Evolutionary conservation across 2,329 filamentous ascomycete genomes (phyloP).

Genomic region (Clathrospora elynae): DNA sequence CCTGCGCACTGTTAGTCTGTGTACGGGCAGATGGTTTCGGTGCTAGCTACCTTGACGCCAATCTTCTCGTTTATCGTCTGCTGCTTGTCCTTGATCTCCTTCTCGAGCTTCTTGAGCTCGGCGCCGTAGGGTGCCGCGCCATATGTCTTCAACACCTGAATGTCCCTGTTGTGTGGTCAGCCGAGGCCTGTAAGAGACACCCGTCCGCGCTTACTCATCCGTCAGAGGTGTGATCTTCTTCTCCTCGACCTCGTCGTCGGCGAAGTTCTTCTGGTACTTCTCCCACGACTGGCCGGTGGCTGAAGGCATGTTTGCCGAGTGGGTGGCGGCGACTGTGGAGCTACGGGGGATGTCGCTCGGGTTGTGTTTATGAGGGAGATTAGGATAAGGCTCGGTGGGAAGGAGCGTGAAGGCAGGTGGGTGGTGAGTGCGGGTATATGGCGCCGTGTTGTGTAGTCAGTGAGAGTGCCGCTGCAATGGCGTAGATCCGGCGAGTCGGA

Average conservation of each 20-base stretch:
- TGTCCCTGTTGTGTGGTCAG: conserved; percentile 71
- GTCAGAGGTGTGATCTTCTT: conserved; percentile 99
- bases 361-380: conserved; percentile 1
- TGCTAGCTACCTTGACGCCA: conserved; percentile 52
- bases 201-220: conserved; percentile 76
- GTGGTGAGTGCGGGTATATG: background rate
- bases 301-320: conserved; percentile 72
- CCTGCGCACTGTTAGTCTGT: conserved; percentile 57
- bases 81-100: conserved; percentile 99
- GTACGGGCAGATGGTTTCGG: background rate
- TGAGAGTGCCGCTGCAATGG: conserved; percentile 27
- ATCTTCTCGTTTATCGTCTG: conserved; percentile 99
- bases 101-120: conserved; percentile 94
- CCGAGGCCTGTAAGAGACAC: conserved; percentile 3
- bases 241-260: conserved; percentile 95
- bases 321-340: conserved; percentile 18
- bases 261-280: conserved; percentile 97
- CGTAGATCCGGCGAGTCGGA: conserved; percentile 26
- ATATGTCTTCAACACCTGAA: conserved; percentile 98
- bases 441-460: conserved; percentile 25
- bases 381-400: conserved; percentile 1
- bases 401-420: conserved; percentile 5
- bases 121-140: conserved; percentile 94
- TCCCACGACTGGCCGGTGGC: conserved; percentile 95
- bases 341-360: conserved; percentile 5